Base-by-base conservation (phyloP, 305 asterid species). In the Rubia occidens region DNA sequence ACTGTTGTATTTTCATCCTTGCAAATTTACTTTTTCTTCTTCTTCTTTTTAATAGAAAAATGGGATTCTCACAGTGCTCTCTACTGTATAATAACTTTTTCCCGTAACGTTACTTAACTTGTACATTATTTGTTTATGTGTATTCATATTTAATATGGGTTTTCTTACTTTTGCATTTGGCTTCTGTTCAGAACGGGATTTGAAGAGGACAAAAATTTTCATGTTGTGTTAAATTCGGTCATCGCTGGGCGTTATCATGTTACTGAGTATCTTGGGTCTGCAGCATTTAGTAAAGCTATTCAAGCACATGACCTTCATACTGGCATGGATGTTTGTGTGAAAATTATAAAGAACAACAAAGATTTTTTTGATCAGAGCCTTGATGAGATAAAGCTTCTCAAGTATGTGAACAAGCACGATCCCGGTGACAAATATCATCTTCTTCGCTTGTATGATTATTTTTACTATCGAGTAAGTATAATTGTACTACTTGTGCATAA, bases 251-350 rank as follows among this genome's bases (percentile, higher is more conserved):
- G 96, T 64, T 95, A 95, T 83, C 99, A 95, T 83, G 99, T 95
- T 73, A 95, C 99, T 8, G 99, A 95, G 83, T 95, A 91, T 86
- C 96, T 95, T 71, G 99, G 99, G 78, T 95, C 99, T 44, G 99
- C 99, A 67, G 98, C 99, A 77, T 95, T 95, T 76, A 95, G 99
- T 83, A 95, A 95, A 87, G 99, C 99, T 75, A 89, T 95, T 67
- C 99, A 95, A 89, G 99, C 99, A 43, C 99, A 95, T 69, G 99
- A 95, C 80, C 88, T 95, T 78, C 99, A 94, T 78, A 89, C 97
- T 72, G 96, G 96, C 84, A 88, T 89, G 96, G 97, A 91, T 83
- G 97, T 91, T 4, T 91, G 97, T 68, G 95, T 91, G 79, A 89
- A 91, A 84, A 87, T 91, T 74, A 93, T 93, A 73, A 93, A 93